Evolutionary conservation across 2,329 filamentous ascomycete species (phyloP).

Genomic region (Penicillium sp.): DNA sequence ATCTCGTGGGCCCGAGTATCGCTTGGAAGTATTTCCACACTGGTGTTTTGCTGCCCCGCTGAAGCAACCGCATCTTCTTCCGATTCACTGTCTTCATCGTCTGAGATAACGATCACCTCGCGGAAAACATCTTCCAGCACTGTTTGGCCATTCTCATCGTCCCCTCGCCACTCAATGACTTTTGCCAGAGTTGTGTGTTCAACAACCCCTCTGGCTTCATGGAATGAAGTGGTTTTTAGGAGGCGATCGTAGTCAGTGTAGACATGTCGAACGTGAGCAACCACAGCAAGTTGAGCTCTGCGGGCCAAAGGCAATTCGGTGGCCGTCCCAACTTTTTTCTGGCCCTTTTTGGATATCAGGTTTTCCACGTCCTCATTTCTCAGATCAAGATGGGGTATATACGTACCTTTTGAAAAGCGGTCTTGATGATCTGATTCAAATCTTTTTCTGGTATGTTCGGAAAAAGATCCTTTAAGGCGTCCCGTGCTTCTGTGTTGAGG

Average conservation of each 20-base stretch:
- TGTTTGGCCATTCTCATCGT: slow-evolving; percentile 53
- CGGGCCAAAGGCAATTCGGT: slow-evolving; percentile 55
- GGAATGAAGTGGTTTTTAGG: slow-evolving; percentile 53
- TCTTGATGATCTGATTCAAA: slow-evolving; percentile 58
- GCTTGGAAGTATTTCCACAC: slow-evolving; percentile 46
- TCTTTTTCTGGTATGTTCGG: slow-evolving; percentile 62
- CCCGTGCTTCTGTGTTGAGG: slow-evolving; percentile 57
- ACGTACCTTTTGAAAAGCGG: slow-evolving; percentile 59
- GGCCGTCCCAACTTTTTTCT: slow-evolving; percentile 59
- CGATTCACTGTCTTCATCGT: slow-evolving; percentile 56
- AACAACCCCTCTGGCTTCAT: slow-evolving; percentile 55
- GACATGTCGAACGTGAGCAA: slow-evolving; percentile 61
- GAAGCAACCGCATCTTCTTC: slow-evolving; percentile 37
- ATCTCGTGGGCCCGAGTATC: slow-evolving; percentile 38
- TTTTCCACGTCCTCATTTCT: slow-evolving; percentile 9
- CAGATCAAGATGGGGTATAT: background rate
- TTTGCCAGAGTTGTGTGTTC: slow-evolving; percentile 57
- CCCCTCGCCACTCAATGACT: slow-evolving; percentile 63
- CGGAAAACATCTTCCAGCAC: slow-evolving; percentile 63
- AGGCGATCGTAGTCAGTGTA: slow-evolving; percentile 64
- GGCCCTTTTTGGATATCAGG: slow-evolving; percentile 44
- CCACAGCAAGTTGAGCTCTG: slow-evolving; percentile 61
- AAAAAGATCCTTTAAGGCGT: slow-evolving; percentile 62
- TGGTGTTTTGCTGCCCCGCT: slow-evolving; percentile 36
- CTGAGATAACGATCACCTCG: slow-evolving; percentile 64